Base-by-base conservation (phyloP, 352 stramenopile species). In the Phytophthora quininea region DNA sequence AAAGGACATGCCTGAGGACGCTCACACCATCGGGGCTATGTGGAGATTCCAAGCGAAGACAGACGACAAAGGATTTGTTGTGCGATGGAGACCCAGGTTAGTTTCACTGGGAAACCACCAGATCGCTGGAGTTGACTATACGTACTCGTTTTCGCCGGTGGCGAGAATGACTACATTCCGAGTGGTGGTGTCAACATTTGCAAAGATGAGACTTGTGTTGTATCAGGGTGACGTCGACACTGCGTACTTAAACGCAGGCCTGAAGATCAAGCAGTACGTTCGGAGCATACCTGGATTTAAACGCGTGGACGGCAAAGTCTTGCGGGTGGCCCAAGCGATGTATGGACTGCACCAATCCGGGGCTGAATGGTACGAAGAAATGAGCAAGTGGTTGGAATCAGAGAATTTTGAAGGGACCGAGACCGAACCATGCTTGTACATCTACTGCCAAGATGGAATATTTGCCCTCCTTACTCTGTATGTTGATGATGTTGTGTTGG, bases 401-500 rank as follows among this genome's bases (percentile, higher is more conserved):
- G 8, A 49, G 9, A 27, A 30, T 0, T 67, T 58, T 42, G 6
- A 57, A 0, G 33, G 35, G 19, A 57, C 38, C 1, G 14, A 54
- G 8, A 68, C 51, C n/a, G 52, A 68, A 14, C 38, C 54, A 1
- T 65, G 49, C 30, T 9, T 65, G 0, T 65, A 62, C n/a, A 30
- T 60, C 2, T 56, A 54, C 7, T 51, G 24, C 33, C 35, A 58
- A 40, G 30, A 61, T 42, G 51, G 53, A 35, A 27, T 52, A 15
- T 55, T 67, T n/a, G 37, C 62, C 32, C 19, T 77, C 3, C 24
- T 73, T 6, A 47, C 53, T 15, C 38, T 76, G 1, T 69, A 76
- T 46, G 64, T 76, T 1, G 46, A 76, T 37, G 62, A 76, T 30
- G 53, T 71, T 0, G 48, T 73, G 12, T 49, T 69, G 2, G 62